These are phyloP conservation scores for Agapanthus africanus DNA, from an alignment of 106 monocot species.

Conservation along the genomic window DNA sequence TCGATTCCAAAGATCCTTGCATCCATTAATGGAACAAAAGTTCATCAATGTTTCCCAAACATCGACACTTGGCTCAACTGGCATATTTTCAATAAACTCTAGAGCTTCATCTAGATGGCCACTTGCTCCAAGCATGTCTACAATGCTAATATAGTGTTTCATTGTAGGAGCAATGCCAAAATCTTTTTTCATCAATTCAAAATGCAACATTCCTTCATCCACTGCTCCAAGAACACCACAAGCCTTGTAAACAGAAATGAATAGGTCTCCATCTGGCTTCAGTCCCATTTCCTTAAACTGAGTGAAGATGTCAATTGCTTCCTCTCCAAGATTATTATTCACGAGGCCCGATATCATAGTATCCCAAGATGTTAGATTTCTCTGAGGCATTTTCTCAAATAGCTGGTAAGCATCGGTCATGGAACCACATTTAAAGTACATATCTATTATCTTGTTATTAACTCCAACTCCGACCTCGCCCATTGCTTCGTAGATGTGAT, in stretches of 20 bases:
- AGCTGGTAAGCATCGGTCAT: conserved; percentile 59
- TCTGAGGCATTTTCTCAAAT: conserved; percentile 58
- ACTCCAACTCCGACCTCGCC: conserved; percentile 31
- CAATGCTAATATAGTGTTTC: conserved; percentile 60
- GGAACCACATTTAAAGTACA: conserved; percentile 67
- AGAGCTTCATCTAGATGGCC: conserved; percentile 77
- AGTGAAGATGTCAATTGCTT: conserved; percentile 67
- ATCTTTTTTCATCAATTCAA: conserved; percentile 71
- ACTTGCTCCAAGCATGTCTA: conserved; percentile 71
- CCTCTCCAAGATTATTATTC: conserved; percentile 60
- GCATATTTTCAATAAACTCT: conserved; percentile 69
- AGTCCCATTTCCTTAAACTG: conserved; percentile 48
- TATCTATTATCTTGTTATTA: conserved; percentile 67
- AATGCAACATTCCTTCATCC: conserved; percentile 82
- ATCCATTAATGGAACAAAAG: conserved; percentile 59
- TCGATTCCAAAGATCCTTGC: conserved; percentile 59
- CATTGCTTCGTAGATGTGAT: conserved; percentile 22
- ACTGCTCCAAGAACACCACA: conserved; percentile 70
- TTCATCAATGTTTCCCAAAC: conserved; percentile 90
- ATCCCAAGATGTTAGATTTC: conserved; percentile 86
- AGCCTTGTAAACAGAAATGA: conserved; percentile 39
- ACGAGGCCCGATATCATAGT: conserved; percentile 65
- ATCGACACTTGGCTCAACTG: conserved; percentile 56
- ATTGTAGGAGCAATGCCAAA: conserved; percentile 48
- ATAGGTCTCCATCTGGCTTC: conserved; percentile 55